Percentiles rank a stretch among this genome's conserved stretches.
Evolutionary conservation across 2,329 filamentous ascomycete genomes (phyloP).

Genomic region (Pleomassaria siparia): DNA sequence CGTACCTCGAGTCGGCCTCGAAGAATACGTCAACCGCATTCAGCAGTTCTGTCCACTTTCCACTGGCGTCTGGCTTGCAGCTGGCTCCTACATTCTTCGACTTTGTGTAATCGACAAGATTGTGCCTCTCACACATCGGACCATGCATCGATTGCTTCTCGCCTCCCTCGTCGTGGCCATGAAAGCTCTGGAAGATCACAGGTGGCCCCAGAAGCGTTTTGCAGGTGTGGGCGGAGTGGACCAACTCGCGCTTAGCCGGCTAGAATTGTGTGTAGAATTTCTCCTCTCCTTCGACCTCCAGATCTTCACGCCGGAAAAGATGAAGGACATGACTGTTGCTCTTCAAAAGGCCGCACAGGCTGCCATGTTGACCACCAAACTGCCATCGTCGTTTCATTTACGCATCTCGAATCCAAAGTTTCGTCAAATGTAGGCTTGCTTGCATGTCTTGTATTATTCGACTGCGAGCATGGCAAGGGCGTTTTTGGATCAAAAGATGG

Average conservation of each 20-base stretch:
- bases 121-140: slow-evolving; percentile 78
- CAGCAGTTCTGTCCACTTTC: slow-evolving; percentile 93
- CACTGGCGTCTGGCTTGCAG: slow-evolving; percentile 87
- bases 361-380: slow-evolving; percentile 32
- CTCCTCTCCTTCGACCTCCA: slow-evolving; percentile 46
- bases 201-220: slow-evolving; percentile 80
- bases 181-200: slow-evolving; percentile 92
- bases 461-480: neutral
- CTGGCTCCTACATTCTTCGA: slow-evolving; percentile 82
- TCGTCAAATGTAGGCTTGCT: slow-evolving; percentile 11
- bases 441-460: neutral
- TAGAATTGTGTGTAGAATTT: slow-evolving; percentile 74
- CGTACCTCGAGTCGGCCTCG: slow-evolving; percentile 77
- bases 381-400: slow-evolving; percentile 39
- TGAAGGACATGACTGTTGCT: slow-evolving; percentile 36
- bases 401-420: slow-evolving; percentile 29
- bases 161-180: slow-evolving; percentile 84
- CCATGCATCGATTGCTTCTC: slow-evolving; percentile 82
- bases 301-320: slow-evolving; percentile 37
- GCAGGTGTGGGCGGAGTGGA: slow-evolving; percentile 87
- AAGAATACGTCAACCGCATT: slow-evolving; percentile 82
- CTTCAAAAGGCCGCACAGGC: slow-evolving; percentile 45
- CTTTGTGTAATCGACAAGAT: slow-evolving; percentile 72
- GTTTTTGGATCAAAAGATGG: slow-evolving; percentile 1
- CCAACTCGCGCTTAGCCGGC: slow-evolving; percentile 73